Conservation (phyloP, 192 early-diverging fungal species). For the Backusella parvicylindrica region DNA sequence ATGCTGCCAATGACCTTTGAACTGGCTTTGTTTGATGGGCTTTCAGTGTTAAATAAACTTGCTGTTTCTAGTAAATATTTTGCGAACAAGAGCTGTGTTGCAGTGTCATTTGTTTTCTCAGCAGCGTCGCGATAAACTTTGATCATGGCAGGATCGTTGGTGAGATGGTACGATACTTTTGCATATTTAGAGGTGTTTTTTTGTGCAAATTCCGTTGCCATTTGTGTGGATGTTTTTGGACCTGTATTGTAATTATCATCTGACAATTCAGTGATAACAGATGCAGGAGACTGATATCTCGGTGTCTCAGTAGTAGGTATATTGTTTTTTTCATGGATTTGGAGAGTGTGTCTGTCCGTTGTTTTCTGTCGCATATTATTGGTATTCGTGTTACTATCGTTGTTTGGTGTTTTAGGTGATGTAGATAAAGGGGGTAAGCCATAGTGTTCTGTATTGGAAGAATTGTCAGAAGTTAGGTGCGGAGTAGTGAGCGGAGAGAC, state of each 20-base stretch:
- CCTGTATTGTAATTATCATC: not conserved
- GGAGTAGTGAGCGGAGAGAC: not conserved
- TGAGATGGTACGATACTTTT: conserved; percentile 17
- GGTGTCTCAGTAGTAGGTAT: not conserved
- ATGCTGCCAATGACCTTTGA: not conserved
- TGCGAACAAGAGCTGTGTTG: conserved; percentile 70
- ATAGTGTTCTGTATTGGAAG: not conserved
- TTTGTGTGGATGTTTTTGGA: not conserved
- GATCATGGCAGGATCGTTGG: conserved; percentile 29
- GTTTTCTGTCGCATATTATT: not conserved
- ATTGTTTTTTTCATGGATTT: not conserved
- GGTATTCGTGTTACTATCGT: not conserved
- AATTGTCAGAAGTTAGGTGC: not conserved
- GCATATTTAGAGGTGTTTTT: conserved; percentile 15
- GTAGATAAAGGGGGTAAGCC: not conserved
- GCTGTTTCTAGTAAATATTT: conserved; percentile 73
- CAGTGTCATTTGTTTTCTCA: conserved; percentile 70
- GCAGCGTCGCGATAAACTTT: conserved; percentile 72
- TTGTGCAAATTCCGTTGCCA: not conserved
- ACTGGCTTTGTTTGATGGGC: not conserved
- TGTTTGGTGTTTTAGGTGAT: not conserved
- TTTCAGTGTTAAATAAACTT: conserved; percentile 26
- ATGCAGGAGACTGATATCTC: not conserved
- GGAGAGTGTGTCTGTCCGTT: not conserved
- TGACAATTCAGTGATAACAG: not conserved